phyloP scores from a whole-genome alignment of 306 rosid species.

The Fragaria vesca region DNA sequence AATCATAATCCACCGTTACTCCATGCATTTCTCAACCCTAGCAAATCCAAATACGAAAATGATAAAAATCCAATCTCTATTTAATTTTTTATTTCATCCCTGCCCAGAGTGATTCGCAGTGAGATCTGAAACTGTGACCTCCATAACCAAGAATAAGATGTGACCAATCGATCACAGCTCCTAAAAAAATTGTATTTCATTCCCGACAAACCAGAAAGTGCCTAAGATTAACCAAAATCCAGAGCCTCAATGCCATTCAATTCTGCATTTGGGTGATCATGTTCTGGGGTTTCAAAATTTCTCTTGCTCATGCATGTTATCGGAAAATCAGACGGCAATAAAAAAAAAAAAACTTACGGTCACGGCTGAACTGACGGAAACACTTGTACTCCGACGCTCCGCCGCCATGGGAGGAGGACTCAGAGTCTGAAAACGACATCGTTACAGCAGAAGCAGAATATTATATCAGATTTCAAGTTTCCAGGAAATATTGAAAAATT shows the following conservation, averaged over 20 bases:
- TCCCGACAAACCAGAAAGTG: background rate
- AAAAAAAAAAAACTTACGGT: slow-evolving; percentile 48
- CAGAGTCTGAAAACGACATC: slow-evolving; percentile 91
- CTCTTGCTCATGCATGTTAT: background rate
- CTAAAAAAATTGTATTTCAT: too few species aligned
- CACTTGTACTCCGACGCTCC: slow-evolving; percentile 57
- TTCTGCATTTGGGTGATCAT: background rate
- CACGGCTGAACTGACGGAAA: slow-evolving; percentile 74
- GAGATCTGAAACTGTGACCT: background rate
- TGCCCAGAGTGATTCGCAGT: background rate
- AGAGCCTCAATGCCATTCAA: background rate
- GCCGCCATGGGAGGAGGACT: slow-evolving; percentile 42
- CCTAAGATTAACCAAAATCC: background rate
- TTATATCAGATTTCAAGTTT: slow-evolving; percentile 6
- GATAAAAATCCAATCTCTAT: background rate
- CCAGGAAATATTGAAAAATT: slow-evolving; percentile 6
- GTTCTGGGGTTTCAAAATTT: background rate
- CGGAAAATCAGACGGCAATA: slow-evolving; percentile 17
- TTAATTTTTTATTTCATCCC: background rate
- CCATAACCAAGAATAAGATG: background rate
- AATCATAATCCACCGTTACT: background rate
- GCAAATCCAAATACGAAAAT: background rate
- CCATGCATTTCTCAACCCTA: background rate
- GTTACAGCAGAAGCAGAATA: slow-evolving; percentile 23
- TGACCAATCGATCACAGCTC: background rate